Evolutionary conservation across 208 protist species (phyloP).

Genomic region (Wallacemonas sp.): DNA sequence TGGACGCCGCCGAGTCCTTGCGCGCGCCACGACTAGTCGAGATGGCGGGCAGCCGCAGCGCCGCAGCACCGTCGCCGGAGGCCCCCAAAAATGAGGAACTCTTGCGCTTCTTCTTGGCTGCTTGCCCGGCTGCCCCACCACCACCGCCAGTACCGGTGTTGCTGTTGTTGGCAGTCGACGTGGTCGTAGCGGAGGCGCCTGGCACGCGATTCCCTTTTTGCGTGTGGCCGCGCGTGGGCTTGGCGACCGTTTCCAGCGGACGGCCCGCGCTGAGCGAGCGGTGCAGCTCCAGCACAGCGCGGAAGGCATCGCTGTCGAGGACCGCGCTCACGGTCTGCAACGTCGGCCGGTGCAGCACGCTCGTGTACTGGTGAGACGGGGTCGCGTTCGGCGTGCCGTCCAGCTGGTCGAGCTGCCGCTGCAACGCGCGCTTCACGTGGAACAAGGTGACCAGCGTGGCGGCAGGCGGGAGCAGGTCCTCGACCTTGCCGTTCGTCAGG

Average conservation of each 20-base stretch:
- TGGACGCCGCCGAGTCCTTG: not conserved
- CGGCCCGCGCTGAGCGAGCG: not conserved
- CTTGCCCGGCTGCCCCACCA: too few species aligned
- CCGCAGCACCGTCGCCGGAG: not conserved
- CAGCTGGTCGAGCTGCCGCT: slow-evolving; percentile 14
- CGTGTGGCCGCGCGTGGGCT: too few species aligned
- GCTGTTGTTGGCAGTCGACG: not conserved
- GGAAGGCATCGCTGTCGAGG: slow-evolving; percentile 15
- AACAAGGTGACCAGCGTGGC: slow-evolving; percentile 5
- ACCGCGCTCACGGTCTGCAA: slow-evolving; percentile 8
- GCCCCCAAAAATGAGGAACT: not conserved
- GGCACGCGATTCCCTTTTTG: not conserved
- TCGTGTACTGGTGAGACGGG: slow-evolving; percentile 17
- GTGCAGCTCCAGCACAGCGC: slow-evolving; percentile 8
- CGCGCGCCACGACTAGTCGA: not conserved
- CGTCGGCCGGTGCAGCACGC: slow-evolving; percentile 13
- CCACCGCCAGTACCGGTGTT: too few species aligned
- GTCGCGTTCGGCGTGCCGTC: slow-evolving; percentile 11
- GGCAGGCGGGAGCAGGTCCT: slow-evolving; percentile 12
- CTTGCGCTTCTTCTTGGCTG: slow-evolving; percentile 15
- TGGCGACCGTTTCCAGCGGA: too few species aligned
- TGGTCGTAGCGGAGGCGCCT: not conserved
- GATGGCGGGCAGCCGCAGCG: slow-evolving; percentile 9
- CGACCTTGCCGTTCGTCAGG: not conserved
- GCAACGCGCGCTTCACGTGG: slow-evolving; percentile 14